Percentiles rank a stretch among this genome's conserved stretches.
These are phyloP conservation scores for Gentiana straminea DNA, from an alignment of 257 asterid genomes.

Conservation along the genomic window DNA sequence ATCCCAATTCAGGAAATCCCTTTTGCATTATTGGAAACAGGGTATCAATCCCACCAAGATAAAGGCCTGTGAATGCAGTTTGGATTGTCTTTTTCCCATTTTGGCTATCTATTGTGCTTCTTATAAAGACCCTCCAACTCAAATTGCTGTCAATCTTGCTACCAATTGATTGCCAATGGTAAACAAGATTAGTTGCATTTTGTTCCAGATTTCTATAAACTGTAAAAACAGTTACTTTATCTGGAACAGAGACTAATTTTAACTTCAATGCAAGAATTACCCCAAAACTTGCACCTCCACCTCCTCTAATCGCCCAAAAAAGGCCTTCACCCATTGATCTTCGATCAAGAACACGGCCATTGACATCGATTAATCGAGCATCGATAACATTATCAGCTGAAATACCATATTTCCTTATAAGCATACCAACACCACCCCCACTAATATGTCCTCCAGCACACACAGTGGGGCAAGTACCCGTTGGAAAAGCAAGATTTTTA, in stretches of 20 bases:
- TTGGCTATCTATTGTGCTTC: neutral
- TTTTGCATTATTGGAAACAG: neutral
- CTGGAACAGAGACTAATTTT: neutral
- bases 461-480: conserved; percentile 1
- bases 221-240: neutral
- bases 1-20: neutral
- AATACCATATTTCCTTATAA: conserved; percentile 17
- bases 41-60: neutral
- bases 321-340: neutral
- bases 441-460: conserved; percentile 9
- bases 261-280: neutral
- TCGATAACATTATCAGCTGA: conserved; percentile 8
- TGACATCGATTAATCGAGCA: no score
- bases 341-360: neutral
- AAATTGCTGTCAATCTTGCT: neutral
- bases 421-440: conserved; percentile 10
- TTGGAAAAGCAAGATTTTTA: neutral
- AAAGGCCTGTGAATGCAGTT: neutral
- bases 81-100: neutral
- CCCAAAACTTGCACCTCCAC: neutral
- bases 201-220: neutral
- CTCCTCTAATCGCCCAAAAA: neutral
- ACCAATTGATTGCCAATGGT: neutral
- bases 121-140: neutral
- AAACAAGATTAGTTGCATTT: neutral